Evolutionary conservation across 768 basidiomycete genomes (phyloP).

Genomic region (Collybia nuda): DNA sequence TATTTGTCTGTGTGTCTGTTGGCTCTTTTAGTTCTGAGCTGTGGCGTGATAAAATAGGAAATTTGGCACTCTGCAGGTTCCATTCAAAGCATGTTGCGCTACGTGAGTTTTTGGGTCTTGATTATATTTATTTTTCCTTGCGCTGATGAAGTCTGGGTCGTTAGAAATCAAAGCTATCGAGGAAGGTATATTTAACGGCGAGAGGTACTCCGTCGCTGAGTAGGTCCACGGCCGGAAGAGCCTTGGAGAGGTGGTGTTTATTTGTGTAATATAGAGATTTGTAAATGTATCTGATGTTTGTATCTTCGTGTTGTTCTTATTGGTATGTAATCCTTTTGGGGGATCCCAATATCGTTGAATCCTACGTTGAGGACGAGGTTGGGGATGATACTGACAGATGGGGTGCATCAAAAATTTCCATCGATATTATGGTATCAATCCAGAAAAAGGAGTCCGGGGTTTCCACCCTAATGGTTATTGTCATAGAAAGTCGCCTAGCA

Average conservation of each 20-base stretch:
- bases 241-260: background rate
- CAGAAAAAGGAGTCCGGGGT: no score
- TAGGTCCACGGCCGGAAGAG: background rate
- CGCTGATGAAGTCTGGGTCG: background rate
- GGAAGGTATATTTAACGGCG: slow-evolving; percentile 13
- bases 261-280: background rate
- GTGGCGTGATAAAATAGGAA: background rate
- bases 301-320: no score
- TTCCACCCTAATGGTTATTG: no score
- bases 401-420: no score
- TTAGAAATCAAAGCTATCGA: slow-evolving; percentile 21
- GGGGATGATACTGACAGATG: no score
- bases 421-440: no score
- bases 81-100: slow-evolving; percentile 62
- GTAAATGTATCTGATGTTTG: no score
- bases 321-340: no score
- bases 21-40: background rate
- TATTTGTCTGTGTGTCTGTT: background rate
- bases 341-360: no score
- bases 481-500: no score
- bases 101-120: slow-evolving; percentile 48
- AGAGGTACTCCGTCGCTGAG: slow-evolving; percentile 2
- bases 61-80: slow-evolving; percentile 45
- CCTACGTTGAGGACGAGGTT: no score
- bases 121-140: background rate